Percentiles rank a stretch among this genome's conserved stretches.
Evolutionary conservation across 2,329 filamentous ascomycete species (phyloP).

Genomic region (Fusarium citri): DNA sequence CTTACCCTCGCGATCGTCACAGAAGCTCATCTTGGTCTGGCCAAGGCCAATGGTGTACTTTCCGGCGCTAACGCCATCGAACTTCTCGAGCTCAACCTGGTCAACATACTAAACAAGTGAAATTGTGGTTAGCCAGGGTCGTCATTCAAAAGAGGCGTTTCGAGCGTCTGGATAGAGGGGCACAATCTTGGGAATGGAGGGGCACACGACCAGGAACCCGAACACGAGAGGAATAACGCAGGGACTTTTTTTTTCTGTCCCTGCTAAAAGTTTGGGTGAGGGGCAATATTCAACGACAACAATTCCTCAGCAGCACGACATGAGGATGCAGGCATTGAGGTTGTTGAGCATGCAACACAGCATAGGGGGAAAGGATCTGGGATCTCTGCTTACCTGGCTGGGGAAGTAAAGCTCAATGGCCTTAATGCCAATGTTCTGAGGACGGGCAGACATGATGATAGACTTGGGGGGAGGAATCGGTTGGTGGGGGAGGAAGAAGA

Average conservation of each 20-base stretch:
- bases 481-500: slow-evolving; percentile 23
- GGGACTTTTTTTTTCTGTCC: slow-evolving; percentile 35
- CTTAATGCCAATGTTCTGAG: slow-evolving; percentile 91
- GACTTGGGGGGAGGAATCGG: slow-evolving; percentile 18
- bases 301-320: slow-evolving; percentile 16
- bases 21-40: slow-evolving; percentile 93
- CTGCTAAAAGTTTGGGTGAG: slow-evolving; percentile 36
- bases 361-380: not conserved
- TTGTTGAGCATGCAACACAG: slow-evolving; percentile 18
- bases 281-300: slow-evolving; percentile 35
- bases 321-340: slow-evolving; percentile 15
- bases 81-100: slow-evolving; percentile 84
- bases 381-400: slow-evolving; percentile 73
- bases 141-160: slow-evolving; percentile 26
- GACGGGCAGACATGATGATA: slow-evolving; percentile 75
- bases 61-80: slow-evolving; percentile 82
- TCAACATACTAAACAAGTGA: slow-evolving; percentile 76
- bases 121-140: slow-evolving; percentile 46
- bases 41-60: slow-evolving; percentile 94
- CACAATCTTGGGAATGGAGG: slow-evolving; percentile 38
- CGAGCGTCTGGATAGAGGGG: slow-evolving; percentile 40
- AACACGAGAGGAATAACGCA: slow-evolving; percentile 35
- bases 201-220: slow-evolving; percentile 43
- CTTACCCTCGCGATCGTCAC: slow-evolving; percentile 86
- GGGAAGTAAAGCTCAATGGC: slow-evolving; percentile 93